Evolutionary conservation across 1,284 basidiomycete genomes (phyloP), one percentile per base, ranked within the genome.

Genomic region (Leccinum cinnamomeum): DNA sequence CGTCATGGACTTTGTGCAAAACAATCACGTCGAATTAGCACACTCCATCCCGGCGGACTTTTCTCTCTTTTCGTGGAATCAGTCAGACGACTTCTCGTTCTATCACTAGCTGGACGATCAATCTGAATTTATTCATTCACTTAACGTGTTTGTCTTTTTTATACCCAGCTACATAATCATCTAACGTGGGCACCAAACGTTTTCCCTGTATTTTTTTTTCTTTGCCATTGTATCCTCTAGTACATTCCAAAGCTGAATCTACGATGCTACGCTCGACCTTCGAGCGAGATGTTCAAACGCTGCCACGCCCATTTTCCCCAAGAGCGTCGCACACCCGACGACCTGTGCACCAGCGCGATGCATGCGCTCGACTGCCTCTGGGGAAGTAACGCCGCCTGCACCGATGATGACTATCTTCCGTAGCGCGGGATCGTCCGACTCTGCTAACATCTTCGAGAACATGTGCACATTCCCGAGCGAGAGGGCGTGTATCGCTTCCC

Each of bases 311-410:
- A 87, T 76, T 60, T 79, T 79, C 2, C 91, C 91, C 46, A 93
- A 78, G 28, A 89, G 73, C 5, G 90, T 92, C 18, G 92, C 91
- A 71, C 87, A 87, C 7, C 83, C 92, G 12, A 94, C 87, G 1
- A 86, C 83, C 46, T 76, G 75, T 10, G 91, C 92, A 4, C 92
- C 92, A 10, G 86, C 91, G 44, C 78, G 78, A 18, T 77, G 75
- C 90, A 93, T 93, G 60, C 92, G 80, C 56, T 75, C 70, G 5
- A 79, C 84, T 1, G 84, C 87, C 16, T 78, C 84, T 8, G 78
- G 74, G 33, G 81, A 82, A 1, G 83, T 86, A n/a, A 92, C 90
- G 5, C 92, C 92, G 0, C 92, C 92, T 18, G 89, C 87, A 5
- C 92, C 92, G 59, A 94, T 83, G 56, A 94, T 76, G 56, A 76